phyloP scores from a whole-genome alignment of 1,284 basidiomycete species.

The Macrocybe sp. region DNA sequence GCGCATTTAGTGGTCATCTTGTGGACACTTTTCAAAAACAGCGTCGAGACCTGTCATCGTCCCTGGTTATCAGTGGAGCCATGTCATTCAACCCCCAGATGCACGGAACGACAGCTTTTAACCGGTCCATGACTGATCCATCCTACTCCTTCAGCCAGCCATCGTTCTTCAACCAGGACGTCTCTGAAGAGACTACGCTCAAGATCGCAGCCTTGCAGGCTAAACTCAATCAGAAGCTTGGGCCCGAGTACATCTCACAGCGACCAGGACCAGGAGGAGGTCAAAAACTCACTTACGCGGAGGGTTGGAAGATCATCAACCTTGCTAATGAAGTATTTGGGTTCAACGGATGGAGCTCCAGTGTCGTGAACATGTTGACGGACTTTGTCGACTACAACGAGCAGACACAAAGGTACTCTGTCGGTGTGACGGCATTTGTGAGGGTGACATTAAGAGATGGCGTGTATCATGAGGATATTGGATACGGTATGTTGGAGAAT shows the following conservation, averaged over 20 bases:
- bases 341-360: slow-evolving; percentile 96
- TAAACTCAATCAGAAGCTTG: slow-evolving; percentile 84
- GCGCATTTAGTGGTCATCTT: slow-evolving; percentile 45
- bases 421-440: slow-evolving; percentile 84
- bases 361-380: slow-evolving; percentile 72
- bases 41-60: slow-evolving; percentile 19
- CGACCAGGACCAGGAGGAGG: slow-evolving; percentile 87
- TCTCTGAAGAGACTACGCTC: slow-evolving; percentile 53
- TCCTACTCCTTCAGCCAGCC: slow-evolving; percentile 29
- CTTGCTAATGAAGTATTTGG: slow-evolving; percentile 98
- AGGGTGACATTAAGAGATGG: slow-evolving; percentile 88
- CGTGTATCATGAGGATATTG: slow-evolving; percentile 88
- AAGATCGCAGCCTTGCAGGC: slow-evolving; percentile 75
- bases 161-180: slow-evolving; percentile 33
- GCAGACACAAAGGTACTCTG: slow-evolving; percentile 61
- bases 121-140: slow-evolving; percentile 16
- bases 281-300: slow-evolving; percentile 88
- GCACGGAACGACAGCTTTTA: slow-evolving; percentile 40
- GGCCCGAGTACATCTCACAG: slow-evolving; percentile 90
- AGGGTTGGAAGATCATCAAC: slow-evolving; percentile 97
- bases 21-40: slow-evolving; percentile 34
- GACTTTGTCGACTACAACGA: slow-evolving; percentile 72
- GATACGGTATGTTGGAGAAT: slow-evolving; percentile 88
- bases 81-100: slow-evolving; percentile 54
- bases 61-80: slow-evolving; percentile 42